Evolutionary conservation across 2,329 filamentous ascomycete species (phyloP), one percentile per base, ranked within the genome.

Genomic region (Monosporascus ibericus): DNA sequence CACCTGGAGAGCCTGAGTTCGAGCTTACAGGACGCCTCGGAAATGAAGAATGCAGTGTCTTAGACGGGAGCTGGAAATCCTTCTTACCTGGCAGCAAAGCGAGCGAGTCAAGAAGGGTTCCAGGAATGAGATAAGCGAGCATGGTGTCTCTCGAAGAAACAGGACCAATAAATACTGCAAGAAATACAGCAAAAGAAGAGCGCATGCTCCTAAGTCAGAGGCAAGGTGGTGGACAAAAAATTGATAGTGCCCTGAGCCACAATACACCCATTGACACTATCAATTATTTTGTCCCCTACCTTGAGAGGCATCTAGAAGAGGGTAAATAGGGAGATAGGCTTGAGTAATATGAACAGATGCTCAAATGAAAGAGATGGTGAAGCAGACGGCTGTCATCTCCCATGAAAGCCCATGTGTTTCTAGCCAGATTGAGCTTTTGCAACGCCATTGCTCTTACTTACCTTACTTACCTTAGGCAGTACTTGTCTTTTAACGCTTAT

Each of bases 21-120:
- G 48, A 50, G 47, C 44, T 50, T 55, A 48, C 51, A 58, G 51
- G 44, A 36, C n/a, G 49, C 54, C 53, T 47, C 9, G 47, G 36
- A 38, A 44, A 44, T 47, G 52, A 54, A 55, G 62, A 66, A 66
- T 66, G 63, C 22, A 38, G 24, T 64, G 63, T 66, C 63, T 66
- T 56, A 47, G 52, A 59, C 49, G 49, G 38, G 46, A 42, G 47
- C 34, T 48, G 38, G 48, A 48, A 51, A 42, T 44, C 14, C 22
- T 52, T 50, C 49, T 51, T 64, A 64, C 62, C 61, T 63, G 42
- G 15, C 42, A 55, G 50, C 47, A 47, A 30, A 52, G 51, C 39
- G 49, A 44, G 47, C 50, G 49, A 48, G 51, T 52, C 52, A 50
- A 58, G 57, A 61, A 59, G 48, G 53, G 50, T 50, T 52, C 55